Evolutionary conservation across 345 rosid species (phyloP), one percentile per base, ranked within the genome.

Genomic region (Hibiscus syriacus): DNA sequence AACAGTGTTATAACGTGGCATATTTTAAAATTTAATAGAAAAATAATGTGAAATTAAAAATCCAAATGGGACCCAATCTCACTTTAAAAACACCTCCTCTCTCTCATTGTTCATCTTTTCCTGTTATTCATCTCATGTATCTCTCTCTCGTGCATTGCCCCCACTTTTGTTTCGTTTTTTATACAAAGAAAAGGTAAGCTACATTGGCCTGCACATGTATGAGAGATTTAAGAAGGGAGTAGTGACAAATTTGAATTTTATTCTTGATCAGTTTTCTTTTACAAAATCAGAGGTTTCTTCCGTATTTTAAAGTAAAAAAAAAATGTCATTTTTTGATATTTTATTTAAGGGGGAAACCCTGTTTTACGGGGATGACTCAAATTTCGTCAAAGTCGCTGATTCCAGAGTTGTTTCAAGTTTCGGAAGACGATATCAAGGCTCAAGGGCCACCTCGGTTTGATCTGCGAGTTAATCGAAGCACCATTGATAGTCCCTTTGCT

Each of bases 401-500:
- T 27, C 98, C 99, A 8, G 90, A 94, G 60, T 72, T 95, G 36
- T 84, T 91, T 69, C 83, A 77, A 67, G 83, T 87, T 12, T 80
- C 90, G 5, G 78, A 85, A 62, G 83, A 79, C 58, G 98, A 92
- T 70, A 74, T 95, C 60, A 76, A 84, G 12, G 93, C 83, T 0
- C 98, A 89, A 69, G n/a, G n/a, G n/a, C n/a, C n/a, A n/a, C n/a
- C 43, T 95, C 11, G 79, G 86, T 48, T 64, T 92, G 77, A 82
- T 90, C 46, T 95, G 99, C 98, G 98, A 92, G 79, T 83, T 95
- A 46, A 81, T 95, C 17, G 92, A 88, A 83, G 84, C 93, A 16
- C 99, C 99, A 50, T 79, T 95, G 82, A 86, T 95, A 49, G 99
- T 92, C 7, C 99, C 99, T 56, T 50, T 95, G 36, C 83, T 95